Base-by-base conservation (phyloP, 805 yeast species). In the Saitoella complicata region DNA sequence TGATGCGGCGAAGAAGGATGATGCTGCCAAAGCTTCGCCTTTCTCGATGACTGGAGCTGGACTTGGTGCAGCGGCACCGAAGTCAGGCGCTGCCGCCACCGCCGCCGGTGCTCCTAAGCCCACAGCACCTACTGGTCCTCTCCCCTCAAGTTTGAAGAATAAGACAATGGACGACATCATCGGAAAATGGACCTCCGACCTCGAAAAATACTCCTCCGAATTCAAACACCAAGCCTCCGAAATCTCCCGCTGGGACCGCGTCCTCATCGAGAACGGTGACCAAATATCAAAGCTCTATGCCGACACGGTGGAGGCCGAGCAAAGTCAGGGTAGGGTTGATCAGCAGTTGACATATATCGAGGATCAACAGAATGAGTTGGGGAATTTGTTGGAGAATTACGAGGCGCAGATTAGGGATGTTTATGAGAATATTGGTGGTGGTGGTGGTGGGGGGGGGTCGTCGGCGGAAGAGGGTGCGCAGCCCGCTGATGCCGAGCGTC, bases 131-230 rank as follows among this genome's bases (percentile, higher is more conserved):
- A 31, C 41, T 44, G 53, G 45, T 51, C 47, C 55, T 4, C 58
- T 65, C 4, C 58, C 65, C 10, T 57, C 58, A 13, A 60, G 94
- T 4, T 71, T 91, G 35, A 86, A 83, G 54, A 91, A 91, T 63
- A 85, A 85, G 60, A 85, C 95, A 1, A 67, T 91, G 56, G 97
- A 91, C 56, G 97, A 91, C 58, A 70, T 91, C 52, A 81, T 91
- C 38, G 74, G 86, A 9, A 86, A 81, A 61, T 91, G 98, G 98
- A 81, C 96, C 0, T 75, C 76, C 45, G 94, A 91, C 52, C 63
- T 91, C 47, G 69, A 88, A 1, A 70, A 73, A 9, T 76, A 91
- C 0, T 73, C 88, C 1, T 69, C 71, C 30, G 78, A 82, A 35
- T 91, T 87, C 63, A 79, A 78, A 47, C 62, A 69, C 8, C 88